Evolutionary conservation across 1,284 basidiomycete species (phyloP), one percentile per base, ranked within the genome.

Genomic region (Cryptococcus sp.): DNA sequence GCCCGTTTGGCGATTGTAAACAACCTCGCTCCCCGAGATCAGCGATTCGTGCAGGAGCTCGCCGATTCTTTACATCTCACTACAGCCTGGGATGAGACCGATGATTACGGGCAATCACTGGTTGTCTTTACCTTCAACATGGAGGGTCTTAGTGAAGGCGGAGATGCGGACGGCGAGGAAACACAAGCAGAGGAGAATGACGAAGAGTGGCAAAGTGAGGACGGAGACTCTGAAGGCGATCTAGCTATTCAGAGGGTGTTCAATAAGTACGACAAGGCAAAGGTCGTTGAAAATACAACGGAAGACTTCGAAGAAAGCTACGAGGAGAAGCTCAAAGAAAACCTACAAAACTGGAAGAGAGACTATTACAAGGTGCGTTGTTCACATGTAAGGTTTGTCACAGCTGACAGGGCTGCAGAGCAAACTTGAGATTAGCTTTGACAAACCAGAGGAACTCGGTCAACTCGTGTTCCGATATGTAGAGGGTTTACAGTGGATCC

Each of bases 401-500:
- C 38, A 36, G 5, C 46, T 34, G 6, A 8, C n/a, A 23, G 45
- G 10, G 11, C 30, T 47, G 34, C 46, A 91, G 87, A 86, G 83
- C 33, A 97, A 97, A 78, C 77, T 97, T 53, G 84, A 87, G 57
- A 86, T 96, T 61, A 84, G 85, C 31, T 89, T 83, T 61, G 81
- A 87, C 62, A 64, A 73, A 52, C 82, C 83, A 2, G 79, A 86
- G 65, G 80, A 84, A 53, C 83, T 92, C 80, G 79, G 80, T 50
- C 81, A 82, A 49, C 79, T 97, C 52, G 80, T 84, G 8, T 91
- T 82, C 68, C 83, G 86, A 59, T 98, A 97, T 74, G 83, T 92
- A 41, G 92, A 98, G 73, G 96, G 95, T 0, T 78, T 98, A 59
- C 96, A 98, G 73, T 98, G 95, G 96, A 92, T 98, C 35, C 88